Conservation (phyloP, 805 yeast genomes). For the Kluyveromyces lactis region DNA sequence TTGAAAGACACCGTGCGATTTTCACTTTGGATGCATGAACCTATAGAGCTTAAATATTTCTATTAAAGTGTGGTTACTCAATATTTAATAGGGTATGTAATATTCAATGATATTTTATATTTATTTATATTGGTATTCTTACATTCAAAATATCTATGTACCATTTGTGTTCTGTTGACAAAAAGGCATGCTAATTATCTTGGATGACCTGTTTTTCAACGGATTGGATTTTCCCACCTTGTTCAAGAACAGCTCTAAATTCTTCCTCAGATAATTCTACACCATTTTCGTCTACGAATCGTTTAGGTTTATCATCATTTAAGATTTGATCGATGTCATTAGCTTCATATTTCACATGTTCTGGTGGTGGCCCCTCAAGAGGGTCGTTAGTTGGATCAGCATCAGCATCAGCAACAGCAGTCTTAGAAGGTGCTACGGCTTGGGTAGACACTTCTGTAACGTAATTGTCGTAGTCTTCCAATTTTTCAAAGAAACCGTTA, state of each 20-base stretch:
- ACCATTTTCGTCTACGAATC: slow-evolving; percentile 33
- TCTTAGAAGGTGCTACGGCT: slow-evolving; percentile 6
- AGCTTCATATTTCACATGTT: slow-evolving; percentile 5
- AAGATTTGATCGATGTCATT: slow-evolving; percentile 17
- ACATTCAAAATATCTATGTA: no score
- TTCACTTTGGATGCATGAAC: not conserved
- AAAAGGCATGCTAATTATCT: no score
- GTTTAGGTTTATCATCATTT: slow-evolving; percentile 22
- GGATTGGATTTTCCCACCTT: slow-evolving; percentile 13
- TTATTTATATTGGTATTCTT: no score
- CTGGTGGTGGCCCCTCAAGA: slow-evolving; percentile 1
- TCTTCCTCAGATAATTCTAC: slow-evolving; percentile 28
- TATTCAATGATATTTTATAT: no score
- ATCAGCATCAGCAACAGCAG: slow-evolving; percentile 8
- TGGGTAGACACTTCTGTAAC: slow-evolving; percentile 3
- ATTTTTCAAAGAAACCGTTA: slow-evolving; percentile 36
- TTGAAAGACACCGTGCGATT: slow-evolving; percentile 2
- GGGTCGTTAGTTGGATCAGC: slow-evolving; percentile 6
- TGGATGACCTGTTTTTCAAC: no score
- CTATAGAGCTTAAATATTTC: not conserved
- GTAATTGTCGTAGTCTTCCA: slow-evolving; percentile 20
- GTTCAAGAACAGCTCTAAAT: slow-evolving; percentile 21
- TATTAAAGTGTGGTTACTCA: no score
- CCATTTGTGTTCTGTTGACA: no score
- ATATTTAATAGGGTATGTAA: no score